These are phyloP conservation scores for Fusarium piperis DNA, from an alignment of 2,329 filamentous ascomycete species.

Conservation along the genomic window DNA sequence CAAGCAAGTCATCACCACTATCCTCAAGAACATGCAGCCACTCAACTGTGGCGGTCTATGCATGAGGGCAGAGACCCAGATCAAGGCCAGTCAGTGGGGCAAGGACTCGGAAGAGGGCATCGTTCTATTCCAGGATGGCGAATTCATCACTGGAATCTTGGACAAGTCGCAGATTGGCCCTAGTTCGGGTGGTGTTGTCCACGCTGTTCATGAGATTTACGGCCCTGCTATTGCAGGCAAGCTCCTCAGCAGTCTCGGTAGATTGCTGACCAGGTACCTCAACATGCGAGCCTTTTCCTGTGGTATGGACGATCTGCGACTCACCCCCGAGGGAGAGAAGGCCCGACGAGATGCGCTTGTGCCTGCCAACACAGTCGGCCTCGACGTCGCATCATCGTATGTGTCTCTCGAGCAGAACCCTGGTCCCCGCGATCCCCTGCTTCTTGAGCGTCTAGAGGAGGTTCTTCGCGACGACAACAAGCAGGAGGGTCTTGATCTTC, in stretches of 20 bases:
- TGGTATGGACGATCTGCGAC: slow-evolving; percentile 92
- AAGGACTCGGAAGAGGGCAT: slow-evolving; percentile 77
- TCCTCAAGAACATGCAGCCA: slow-evolving; percentile 91
- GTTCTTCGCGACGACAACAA: slow-evolving; percentile 92
- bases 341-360: slow-evolving; percentile 74
- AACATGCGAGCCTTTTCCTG: slow-evolving; percentile 97
- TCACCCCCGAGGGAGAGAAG: slow-evolving; percentile 82
- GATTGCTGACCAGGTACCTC: slow-evolving; percentile 87
- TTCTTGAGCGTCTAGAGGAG: slow-evolving; percentile 83
- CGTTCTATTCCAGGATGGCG: slow-evolving; percentile 86
- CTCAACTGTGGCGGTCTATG: slow-evolving; percentile 78
- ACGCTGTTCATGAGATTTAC: slow-evolving; percentile 93
- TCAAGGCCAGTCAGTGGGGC: slow-evolving; percentile 84
- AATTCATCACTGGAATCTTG: slow-evolving; percentile 88
- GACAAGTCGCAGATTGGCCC: slow-evolving; percentile 97
- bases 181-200: slow-evolving; percentile 85
- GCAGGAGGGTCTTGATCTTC: slow-evolving; percentile 86
- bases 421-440: slow-evolving; percentile 72
- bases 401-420: slow-evolving; percentile 80
- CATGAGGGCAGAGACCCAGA: slow-evolving; percentile 81
- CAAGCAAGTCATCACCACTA: slow-evolving; percentile 93
- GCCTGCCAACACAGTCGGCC: slow-evolving; percentile 74
- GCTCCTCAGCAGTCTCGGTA: slow-evolving; percentile 87
- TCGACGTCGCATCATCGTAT: slow-evolving; percentile 85
- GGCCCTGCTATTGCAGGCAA: slow-evolving; percentile 88